These are phyloP conservation scores for Daedaleopsis sinensis DNA, from an alignment of 768 basidiomycete genomes.

Conservation along the genomic window DNA sequence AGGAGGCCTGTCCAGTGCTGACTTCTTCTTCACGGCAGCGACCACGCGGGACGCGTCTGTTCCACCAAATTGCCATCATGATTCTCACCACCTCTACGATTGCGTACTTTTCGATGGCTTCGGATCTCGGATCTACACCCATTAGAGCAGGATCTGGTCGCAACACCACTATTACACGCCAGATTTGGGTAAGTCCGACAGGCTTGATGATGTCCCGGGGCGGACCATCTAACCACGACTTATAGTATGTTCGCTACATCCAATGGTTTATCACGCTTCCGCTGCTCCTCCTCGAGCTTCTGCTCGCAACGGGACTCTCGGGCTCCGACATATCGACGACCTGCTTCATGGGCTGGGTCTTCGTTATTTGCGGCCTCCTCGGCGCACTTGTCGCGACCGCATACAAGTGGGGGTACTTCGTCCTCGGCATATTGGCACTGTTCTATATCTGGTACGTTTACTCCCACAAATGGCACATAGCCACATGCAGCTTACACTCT, in stretches of 20 bases:
- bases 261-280: constrained; percentile 63
- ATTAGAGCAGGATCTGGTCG: constrained; percentile 45
- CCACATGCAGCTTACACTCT: not conserved
- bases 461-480: constrained; percentile 8
- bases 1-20: not conserved
- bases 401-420: constrained; percentile 60
- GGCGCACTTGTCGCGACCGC: constrained; percentile 52
- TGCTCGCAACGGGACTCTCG: constrained; percentile 50
- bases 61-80: constrained; percentile 52
- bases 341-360: constrained; percentile 49
- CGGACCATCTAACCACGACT: not conserved
- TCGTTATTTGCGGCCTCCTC: constrained; percentile 49
- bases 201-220: not conserved
- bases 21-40: constrained; percentile 25
- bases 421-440: constrained; percentile 48
- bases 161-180: constrained; percentile 33
- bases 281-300: constrained; percentile 47
- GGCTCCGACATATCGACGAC: constrained; percentile 50
- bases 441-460: constrained; percentile 51
- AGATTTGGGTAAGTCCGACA: constrained; percentile 42
- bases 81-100: constrained; percentile 50
- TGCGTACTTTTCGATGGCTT: constrained; percentile 59
- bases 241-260: constrained; percentile 55
- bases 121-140: constrained; percentile 52
- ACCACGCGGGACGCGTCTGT: constrained; percentile 45